Evolutionary conservation across 2,329 filamentous ascomycete genomes (phyloP), one percentile per base, ranked within the genome.

Genomic region (Colletotrichum magnum): DNA sequence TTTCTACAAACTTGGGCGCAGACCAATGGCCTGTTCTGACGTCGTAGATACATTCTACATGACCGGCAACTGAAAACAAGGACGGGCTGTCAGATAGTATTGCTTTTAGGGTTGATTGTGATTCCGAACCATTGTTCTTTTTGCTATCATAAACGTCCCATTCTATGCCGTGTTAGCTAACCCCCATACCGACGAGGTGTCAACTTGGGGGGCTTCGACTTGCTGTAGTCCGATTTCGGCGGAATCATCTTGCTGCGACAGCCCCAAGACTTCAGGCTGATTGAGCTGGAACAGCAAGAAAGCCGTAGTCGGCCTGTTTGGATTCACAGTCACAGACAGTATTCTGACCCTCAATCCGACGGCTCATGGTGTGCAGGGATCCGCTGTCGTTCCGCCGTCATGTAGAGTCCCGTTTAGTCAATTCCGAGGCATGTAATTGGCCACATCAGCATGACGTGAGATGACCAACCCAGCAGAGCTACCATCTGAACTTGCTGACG

Each of bases 131-230:
- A 26, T 59, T 45, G 16, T 53, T 65, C 15, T 18, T 16, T 13
- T 52, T 65, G 26, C 62, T 65, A 13, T 65, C 54, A n/a, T 59
- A 65, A 9, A 43, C 45, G 52, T 65, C 47, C 62, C 54, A 65
- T 18, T 53, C 62, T 59, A 16, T 9, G 10, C 6, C 7, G 5
- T 16, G n/a, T 64, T 26, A 52, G 58, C 32, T 5, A 47, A 47
- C 12, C 43, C 43, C 6, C 12, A 16, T 7, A 7, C 16, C 43
- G 3, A 16, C 21, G 21, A 24, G 21, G 21, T 24, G 21, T 48
- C 45, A 12, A 50, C n/a, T 24, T 50, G 47, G n/a, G 6, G 9
- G 10, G 32, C 21, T 36, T 36, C 13, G 2, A 65, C 62, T 53
- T 58, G 36, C 62, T 53, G 18, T 59, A 59, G 9, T 59, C 56